Evolutionary conservation across 169 alveolate genomes (phyloP).

Genomic region (Cryptosporidium felis): DNA sequence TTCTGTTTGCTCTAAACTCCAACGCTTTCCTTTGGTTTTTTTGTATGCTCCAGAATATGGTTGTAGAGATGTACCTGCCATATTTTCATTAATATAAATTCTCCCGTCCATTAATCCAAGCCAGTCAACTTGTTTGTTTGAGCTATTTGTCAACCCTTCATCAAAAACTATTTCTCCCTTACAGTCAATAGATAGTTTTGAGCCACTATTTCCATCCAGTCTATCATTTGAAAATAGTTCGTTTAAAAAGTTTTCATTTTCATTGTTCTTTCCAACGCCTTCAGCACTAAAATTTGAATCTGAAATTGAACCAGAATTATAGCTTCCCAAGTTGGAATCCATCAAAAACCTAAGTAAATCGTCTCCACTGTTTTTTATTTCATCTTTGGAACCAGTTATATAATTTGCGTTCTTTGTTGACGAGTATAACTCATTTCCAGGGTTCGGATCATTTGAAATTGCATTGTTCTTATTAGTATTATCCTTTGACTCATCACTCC

Average conservation of each 20-base stretch:
- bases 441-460: not conserved
- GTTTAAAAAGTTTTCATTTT: not conserved
- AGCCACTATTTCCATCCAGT: not conserved
- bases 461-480: not conserved
- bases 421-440: not conserved
- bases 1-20: constrained; percentile 76
- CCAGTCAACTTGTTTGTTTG: constrained; percentile 50
- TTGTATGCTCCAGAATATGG: constrained; percentile 75
- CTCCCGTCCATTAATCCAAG: constrained; percentile 64
- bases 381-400: not conserved
- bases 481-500: not conserved
- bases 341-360: constrained; percentile 28
- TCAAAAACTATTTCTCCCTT: constrained; percentile 55
- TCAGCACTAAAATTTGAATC: not conserved
- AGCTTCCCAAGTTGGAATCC: not conserved
- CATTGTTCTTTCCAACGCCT: not conserved
- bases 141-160: not conserved
- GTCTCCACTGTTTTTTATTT: not conserved
- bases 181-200: constrained; percentile 47
- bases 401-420: not conserved
- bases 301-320: not conserved
- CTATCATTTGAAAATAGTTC: constrained; percentile 56
- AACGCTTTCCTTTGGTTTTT: constrained; percentile 75
- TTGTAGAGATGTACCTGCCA: constrained; percentile 66
- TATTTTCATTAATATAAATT: constrained; percentile 65